Base-by-base conservation (phyloP, 257 asterid genomes). In the Gardenia jasminoides region DNA sequence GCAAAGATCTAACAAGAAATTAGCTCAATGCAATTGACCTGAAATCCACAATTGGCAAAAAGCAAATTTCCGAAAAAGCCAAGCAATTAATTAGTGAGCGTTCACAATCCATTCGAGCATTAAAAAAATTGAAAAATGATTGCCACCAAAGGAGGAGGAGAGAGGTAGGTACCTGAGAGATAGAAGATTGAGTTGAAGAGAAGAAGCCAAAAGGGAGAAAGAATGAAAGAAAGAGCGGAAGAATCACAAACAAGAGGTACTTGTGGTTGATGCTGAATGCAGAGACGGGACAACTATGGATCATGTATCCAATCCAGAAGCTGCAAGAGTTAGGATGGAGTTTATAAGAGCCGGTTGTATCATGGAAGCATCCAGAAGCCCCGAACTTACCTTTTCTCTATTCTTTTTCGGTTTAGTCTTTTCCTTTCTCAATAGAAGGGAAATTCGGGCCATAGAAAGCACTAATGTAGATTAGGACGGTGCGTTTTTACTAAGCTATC, bases 21-120 rank as follows among this genome's bases (percentile, higher is more conserved):
- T 70, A 67, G 84, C 83, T 84, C 85, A 65, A 84, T n/a, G n/a
- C 76, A 79, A 41, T 22, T 79, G 75, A 80, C 86, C 90, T 87
- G 90, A 46, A 50, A 78, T 79, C 75, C 74, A 75, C 52, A 44
- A 76, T 24, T 41, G 41, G 41, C 47, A 17, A 20, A 72, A 50
- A 77, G 64, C 13, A 54, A 54, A 31, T 46, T 61, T 50, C n/a
- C 56, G 20, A 70, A 33, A 79, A 0, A 19, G 22, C 16, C 16
- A 48, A 66, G 2, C 15, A 0, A 19, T 24, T 1, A 36, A 36
- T 16, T 50, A 39, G 10, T 64, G 43, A 12, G 47, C 19, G 48
- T 71, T 66, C 41, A 73, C 19, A 56, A 2, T 28, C 19, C 43
- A 30, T 41, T 26, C 43, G 43, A 28, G 12, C 8, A 13, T 22